Percentiles rank a stretch among this genome's conserved stretches.
phyloP scores from a whole-genome alignment of 2,329 filamentous ascomycete genomes.

The Pezicula radicicola region DNA sequence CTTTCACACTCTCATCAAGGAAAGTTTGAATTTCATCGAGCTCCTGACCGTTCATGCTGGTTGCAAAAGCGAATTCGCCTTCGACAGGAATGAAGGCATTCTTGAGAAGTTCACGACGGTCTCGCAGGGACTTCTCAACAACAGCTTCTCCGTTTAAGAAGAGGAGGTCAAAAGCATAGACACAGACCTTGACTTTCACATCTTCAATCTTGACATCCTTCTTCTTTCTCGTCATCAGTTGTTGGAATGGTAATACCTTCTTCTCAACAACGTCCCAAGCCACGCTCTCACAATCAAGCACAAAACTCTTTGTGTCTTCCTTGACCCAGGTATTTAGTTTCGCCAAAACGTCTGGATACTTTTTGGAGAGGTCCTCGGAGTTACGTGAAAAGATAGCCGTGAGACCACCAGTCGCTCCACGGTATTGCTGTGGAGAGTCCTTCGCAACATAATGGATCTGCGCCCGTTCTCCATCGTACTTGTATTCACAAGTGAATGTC shows the following conservation, averaged over 20 bases:
- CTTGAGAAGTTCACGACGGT: conserved; percentile 74
- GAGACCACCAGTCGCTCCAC: conserved; percentile 61
- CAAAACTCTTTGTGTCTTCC: conserved; percentile 85
- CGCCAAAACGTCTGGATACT: conserved; percentile 91
- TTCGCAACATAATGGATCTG: conserved; percentile 96
- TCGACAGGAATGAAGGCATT: conserved; percentile 73
- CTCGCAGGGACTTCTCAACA: conserved; percentile 81
- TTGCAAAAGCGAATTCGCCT: conserved; percentile 89
- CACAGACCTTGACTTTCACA: conserved; percentile 93
- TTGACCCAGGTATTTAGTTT: conserved; percentile 91
- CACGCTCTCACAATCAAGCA: conserved; percentile 97
- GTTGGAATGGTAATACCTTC: conserved; percentile 95
- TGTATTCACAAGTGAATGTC: conserved; percentile 97
- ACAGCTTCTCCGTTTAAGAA: conserved; percentile 90
- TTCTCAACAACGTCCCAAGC: conserved; percentile 95
- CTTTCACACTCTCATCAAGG: conserved; percentile 91
- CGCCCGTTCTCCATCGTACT: conserved; percentile 97
- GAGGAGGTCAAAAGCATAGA: conserved; percentile 93
- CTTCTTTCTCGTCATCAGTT: conserved; percentile 95
- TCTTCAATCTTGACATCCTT: conserved; percentile 97
- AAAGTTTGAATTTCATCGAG: conserved; percentile 91
- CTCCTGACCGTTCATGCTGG: conserved; percentile 80
- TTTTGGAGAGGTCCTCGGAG: conserved; percentile 94
- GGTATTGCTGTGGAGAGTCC: conserved; percentile 68
- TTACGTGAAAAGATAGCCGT: conserved; percentile 96